Evolutionary conservation across 1,139 yeast genomes (phyloP), one percentile per base, ranked within the genome.

Genomic region (Zygosaccharomyces sapae): DNA sequence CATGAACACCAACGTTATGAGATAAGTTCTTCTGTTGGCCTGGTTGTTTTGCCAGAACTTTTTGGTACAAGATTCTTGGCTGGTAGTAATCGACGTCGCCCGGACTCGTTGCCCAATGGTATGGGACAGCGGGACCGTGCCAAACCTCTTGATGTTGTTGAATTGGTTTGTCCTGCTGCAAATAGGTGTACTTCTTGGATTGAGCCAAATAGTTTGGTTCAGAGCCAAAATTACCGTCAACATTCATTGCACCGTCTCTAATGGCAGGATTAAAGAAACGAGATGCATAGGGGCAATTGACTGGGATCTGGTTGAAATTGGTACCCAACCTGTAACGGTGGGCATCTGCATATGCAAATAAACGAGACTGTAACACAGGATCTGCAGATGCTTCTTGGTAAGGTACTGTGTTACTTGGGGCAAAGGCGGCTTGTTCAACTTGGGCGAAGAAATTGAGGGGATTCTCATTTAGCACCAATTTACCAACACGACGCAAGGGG

Each of bases 241-340:
- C 88, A 52, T 70, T 71, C 94, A 87, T 84, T 44, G 80, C 76
- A 66, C 97, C 97, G 66, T 89, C 97, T 70, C 97, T 82, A 65
- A 83, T 79, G 68, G 79, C 75, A 54, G 86, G 86, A 71, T 79
- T 71, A 79, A 86, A 73, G 22, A 67, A 66, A 44, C 62, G 64
- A 10, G 68, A 57, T 2, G 73, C 73, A 48, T 66, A 70, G 51
- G 86, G 86, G 64, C 85, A 78, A 63, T 81, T 81, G 57, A 81
- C 85, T 33, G 87, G 87, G 48, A 81, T 78, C 68, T 80, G 86
- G 41, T 78, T 73, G 68, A 77, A 81, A 69, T 81, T 81, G 30
- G 69, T 61, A 47, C 86, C 86, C 62, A 81, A 71, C 65, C 83
- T 72, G 68, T 77, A 76, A 60, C 83, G 76, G 58, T 78, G 83